Evolutionary conservation across 139 green algal genomes (phyloP), one percentile per base, ranked within the genome.

Genomic region (Zygnema cylindricum): DNA sequence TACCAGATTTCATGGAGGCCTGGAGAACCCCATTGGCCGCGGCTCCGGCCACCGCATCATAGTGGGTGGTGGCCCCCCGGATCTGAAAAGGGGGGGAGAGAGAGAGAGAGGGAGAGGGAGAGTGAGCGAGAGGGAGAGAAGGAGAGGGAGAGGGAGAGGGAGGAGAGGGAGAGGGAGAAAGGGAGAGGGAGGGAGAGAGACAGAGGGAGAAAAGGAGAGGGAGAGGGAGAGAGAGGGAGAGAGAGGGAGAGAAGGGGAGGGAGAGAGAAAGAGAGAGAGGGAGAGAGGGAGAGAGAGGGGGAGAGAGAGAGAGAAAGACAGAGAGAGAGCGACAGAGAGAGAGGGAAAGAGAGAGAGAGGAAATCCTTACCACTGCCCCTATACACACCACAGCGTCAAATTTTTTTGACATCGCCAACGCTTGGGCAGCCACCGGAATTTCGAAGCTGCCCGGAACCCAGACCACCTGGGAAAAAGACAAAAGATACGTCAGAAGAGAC

Each of bases 391-490:
- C 93, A 0, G 93, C 97, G 43, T 96, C 94, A 85, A 97, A 99
- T 36, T 95, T 95, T 1, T 95, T 94, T 0, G 89, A 96, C 84
- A 95, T 95, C 1, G 96, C 97, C 95, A 99, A 97, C 30, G 87
- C 87, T 86, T 98, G 97, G 49, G 96, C 96, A 40, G 98, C 94
- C 1, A 98, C 87, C 0, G 97, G 96, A 11, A 99, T 89, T 93
- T 99, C 97, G 93, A 98, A 99, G 92, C 91, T 95, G 40, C 97
- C 97, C 38, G 97, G 97, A 11, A 99, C 97, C 95, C 95, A 99
- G 25, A 89, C 94, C 1, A 98, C 95, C 95, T 98, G 81, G 32
- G 43, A 36, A 57, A 35, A 81, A n/a, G n/a, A n/a, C n/a, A n/a
- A n/a, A n/a, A n/a, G n/a, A n/a, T 86, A 57, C 30, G 78, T 23